These are phyloP conservation scores for Houttuynia cordata DNA, from an alignment of 164 flowering plant genomes.

Conservation along the genomic window DNA sequence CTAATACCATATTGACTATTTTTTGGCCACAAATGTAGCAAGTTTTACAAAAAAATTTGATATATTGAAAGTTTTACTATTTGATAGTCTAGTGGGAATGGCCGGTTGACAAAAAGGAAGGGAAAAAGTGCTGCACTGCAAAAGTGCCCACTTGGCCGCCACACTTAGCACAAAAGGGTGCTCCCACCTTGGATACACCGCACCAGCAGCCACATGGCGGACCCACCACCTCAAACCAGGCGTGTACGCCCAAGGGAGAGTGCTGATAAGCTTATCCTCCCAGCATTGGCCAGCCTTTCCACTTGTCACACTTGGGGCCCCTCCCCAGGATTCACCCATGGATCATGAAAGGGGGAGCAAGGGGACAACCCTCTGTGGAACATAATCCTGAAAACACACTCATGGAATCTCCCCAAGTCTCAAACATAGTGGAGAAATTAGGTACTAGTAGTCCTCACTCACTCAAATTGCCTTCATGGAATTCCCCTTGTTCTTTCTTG, in stretches of 20 bases:
- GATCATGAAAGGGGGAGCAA: background rate
- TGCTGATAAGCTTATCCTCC: constrained; percentile 7
- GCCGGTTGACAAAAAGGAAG: background rate
- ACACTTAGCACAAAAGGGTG: background rate
- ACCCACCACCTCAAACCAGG: background rate
- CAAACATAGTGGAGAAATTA: background rate
- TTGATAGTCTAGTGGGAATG: too few relatives aligned
- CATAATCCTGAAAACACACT: background rate
- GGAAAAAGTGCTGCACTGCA: too few relatives aligned
- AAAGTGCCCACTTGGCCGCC: background rate
- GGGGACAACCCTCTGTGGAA: background rate
- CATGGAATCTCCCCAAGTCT: background rate
- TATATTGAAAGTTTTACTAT: too few relatives aligned
- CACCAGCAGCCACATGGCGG: background rate
- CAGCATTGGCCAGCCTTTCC: background rate
- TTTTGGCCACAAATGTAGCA: too few relatives aligned
- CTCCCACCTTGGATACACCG: background rate
- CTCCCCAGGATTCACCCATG: background rate
- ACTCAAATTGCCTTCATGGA: background rate
- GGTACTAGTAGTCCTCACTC: background rate
- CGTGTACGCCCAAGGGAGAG: background rate
- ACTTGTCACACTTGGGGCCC: background rate
- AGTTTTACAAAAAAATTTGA: too few relatives aligned
- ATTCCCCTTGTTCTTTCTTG: background rate
- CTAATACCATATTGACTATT: too few relatives aligned